Base-by-base conservation (phyloP, 192 early-diverging fungal genomes). In the Chytriomyces hyalinus region DNA sequence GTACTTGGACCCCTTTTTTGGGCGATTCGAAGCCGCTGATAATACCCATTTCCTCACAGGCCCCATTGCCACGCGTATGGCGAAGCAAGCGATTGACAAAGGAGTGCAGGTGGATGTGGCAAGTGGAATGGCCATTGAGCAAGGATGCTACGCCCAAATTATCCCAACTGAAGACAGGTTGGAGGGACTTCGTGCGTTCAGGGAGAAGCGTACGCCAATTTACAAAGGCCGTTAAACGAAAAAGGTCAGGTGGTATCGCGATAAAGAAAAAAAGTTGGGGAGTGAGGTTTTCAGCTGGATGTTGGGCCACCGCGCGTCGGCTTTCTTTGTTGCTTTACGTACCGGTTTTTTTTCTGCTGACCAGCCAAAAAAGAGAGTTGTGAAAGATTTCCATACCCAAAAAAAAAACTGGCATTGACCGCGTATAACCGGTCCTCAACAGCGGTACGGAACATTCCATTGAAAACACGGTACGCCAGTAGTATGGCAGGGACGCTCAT, bases 151-250 rank as follows among this genome's bases (percentile, higher is more conserved):
- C 74, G 95, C 92, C 0, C 93, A 96, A 75, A 91, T 98, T 13
- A 95, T 99, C 78, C 95, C 94, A 0, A 96, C 97, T 2, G 89
- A 96, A 73, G 97, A 99, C 86, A 84, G 97, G 57, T 75, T 97
- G 61, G 97, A 99, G 84, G 97, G 95, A 75, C 81, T 91, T 68
- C 47, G 81, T 61, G 86, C 88, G 36, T 94, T 96, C 84, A 91
- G 88, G 68, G 94, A 94, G 78, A 96, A 96, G 91, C 90, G 94
- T 66, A 86, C 84, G 72, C 94, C 94, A 5, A 78, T 87, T 13
- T 96, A 94, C 89, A 92, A 90, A 78, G 94, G 94, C 50, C 78
- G 85, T 51, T 93, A 90, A 77, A 72, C 7, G 22, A 22, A 65
- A 59, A 57, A 57, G 20, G 53, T 57, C 36, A 36, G 36, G 0